Conservation (phyloP, 2,329 filamentous ascomycete species). For the Aspergillus sp. region DNA sequence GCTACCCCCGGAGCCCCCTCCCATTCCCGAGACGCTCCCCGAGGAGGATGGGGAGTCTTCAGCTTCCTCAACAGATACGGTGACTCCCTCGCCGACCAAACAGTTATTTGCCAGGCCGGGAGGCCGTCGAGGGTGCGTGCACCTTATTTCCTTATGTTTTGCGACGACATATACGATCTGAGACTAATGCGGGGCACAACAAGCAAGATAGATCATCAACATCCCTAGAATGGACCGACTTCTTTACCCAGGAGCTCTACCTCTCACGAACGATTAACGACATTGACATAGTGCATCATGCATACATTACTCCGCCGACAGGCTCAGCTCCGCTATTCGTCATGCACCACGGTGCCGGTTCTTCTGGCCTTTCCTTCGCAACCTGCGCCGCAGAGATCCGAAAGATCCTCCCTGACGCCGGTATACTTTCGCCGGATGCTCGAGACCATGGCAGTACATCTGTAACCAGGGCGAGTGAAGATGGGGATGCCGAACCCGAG, state of each 20-base stretch:
- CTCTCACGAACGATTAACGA: slow-evolving; percentile 47
- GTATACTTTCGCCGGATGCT: slow-evolving; percentile 81
- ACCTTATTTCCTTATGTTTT: not conserved
- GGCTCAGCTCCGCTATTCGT: slow-evolving; percentile 80
- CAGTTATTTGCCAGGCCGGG: slow-evolving; percentile 70
- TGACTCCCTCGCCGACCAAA: slow-evolving; percentile 74
- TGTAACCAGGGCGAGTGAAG: slow-evolving; percentile 14
- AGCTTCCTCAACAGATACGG: slow-evolving; percentile 89
- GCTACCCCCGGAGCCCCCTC: slow-evolving; percentile 57
- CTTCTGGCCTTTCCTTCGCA: slow-evolving; percentile 89
- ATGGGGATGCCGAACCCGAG: slow-evolving; percentile 17
- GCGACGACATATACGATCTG: not conserved
- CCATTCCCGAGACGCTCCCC: slow-evolving; percentile 33
- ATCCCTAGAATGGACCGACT: slow-evolving; percentile 80
- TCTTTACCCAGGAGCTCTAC: slow-evolving; percentile 85
- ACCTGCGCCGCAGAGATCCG: slow-evolving; percentile 75
- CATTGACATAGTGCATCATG: slow-evolving; percentile 68
- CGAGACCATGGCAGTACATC: slow-evolving; percentile 77
- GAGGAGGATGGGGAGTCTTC: slow-evolving; percentile 51
- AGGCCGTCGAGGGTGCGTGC: slow-evolving; percentile 54
- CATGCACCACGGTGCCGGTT: slow-evolving; percentile 92
- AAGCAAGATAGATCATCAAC: slow-evolving; percentile 43
- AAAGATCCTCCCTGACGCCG: slow-evolving; percentile 73
- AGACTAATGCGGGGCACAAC: slow-evolving; percentile 2
- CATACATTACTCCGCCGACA: slow-evolving; percentile 78